Evolutionary conservation across 1,139 yeast genomes (phyloP), one percentile per base, ranked within the genome.

Genomic region (Magnusiomyces fungicola): DNA sequence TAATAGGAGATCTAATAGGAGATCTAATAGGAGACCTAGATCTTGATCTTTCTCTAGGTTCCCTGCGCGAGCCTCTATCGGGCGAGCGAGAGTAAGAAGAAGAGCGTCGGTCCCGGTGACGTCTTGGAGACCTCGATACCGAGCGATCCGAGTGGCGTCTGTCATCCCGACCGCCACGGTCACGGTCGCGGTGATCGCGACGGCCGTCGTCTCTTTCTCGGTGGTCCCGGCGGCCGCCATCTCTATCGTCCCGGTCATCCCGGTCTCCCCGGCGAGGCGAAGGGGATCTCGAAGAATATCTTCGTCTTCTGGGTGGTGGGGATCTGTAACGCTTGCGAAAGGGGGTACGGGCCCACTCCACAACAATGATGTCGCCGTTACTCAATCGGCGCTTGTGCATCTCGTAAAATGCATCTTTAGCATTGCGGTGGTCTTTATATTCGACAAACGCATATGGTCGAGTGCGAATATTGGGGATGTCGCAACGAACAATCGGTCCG

Each of bases 381-480:
- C 57, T 53, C 33, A 62, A 50, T n/a, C 61, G 56, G 27, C 53
- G 52, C 40, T 56, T 51, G 55, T 78, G 75, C 58, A 79, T 65
- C 51, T 67, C 70, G 47, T 73, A 75, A 45, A 81, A 63, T 14
- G 87, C 86, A 48, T 73, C 74, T 58, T 79, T 82, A 57, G 86
- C 81, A 60, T 80, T 83, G 54, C 78, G 78, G 19, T 70, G 64
- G 51, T 72, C 76, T 59, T 78, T 76, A 61, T 74, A 83, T 61
- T 82, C 87, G 32, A 83, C 87, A 66, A 82, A 83, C n/a, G 88
- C 89, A 59, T 74, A 82, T 57, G 81, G 59, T 51, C 77, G 76
- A 27, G 78, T 72, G 65, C 82, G 75, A 51, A 87, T 83, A 49
- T 87, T 86, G 34, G 87, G 83, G 51, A 82, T 79, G 58, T 79